Conservation (phyloP, 2,329 filamentous ascomycete species). For the Scorias spongiosa region DNA sequence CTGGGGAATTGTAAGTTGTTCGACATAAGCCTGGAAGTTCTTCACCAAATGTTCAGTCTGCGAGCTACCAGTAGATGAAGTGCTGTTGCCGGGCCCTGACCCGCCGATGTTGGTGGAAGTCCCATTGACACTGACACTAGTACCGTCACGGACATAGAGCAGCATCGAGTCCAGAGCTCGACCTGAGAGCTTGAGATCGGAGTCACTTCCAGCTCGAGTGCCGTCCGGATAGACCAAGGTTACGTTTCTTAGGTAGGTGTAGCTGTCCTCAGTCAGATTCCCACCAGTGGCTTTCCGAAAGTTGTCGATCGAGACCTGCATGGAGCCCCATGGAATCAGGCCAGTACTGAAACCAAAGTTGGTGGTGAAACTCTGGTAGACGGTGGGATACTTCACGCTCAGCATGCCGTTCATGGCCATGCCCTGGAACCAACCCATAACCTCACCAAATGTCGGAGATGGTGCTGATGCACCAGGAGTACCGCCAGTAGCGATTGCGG, state of each 20-base stretch:
- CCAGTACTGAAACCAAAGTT: slow-evolving; percentile 91
- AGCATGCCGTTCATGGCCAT: slow-evolving; percentile 96
- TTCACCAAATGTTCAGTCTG: slow-evolving; percentile 44
- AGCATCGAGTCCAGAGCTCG: slow-evolving; percentile 13
- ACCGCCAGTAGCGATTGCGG: slow-evolving; percentile 45
- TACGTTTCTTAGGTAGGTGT: slow-evolving; percentile 56
- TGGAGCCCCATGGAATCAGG: slow-evolving; percentile 62
- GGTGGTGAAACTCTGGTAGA: slow-evolving; percentile 79
- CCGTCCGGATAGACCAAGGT: slow-evolving; percentile 58
- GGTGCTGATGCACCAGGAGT: slow-evolving; percentile 45
- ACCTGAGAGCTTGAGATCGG: slow-evolving; percentile 4
- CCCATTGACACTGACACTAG: slow-evolving; percentile 26
- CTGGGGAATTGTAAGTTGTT: slow-evolving; percentile 69
- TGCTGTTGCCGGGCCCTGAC: slow-evolving; percentile 12
- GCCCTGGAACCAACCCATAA: slow-evolving; percentile 80
- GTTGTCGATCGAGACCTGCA: slow-evolving; percentile 70
- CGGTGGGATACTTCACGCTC: slow-evolving; percentile 69
- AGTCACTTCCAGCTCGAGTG: slow-evolving; percentile 29
- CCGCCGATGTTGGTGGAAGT: slow-evolving; percentile 19
- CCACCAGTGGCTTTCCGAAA: slow-evolving; percentile 73
- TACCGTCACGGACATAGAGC: slow-evolving; percentile 17
- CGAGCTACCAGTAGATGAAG: slow-evolving; percentile 16
- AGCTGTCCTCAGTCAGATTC: slow-evolving; percentile 67
- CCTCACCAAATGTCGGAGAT: slow-evolving; percentile 73
- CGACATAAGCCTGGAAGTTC: slow-evolving; percentile 69